Evolutionary conservation across 768 basidiomycete genomes (phyloP).

Genomic region (Boletus sp.): DNA sequence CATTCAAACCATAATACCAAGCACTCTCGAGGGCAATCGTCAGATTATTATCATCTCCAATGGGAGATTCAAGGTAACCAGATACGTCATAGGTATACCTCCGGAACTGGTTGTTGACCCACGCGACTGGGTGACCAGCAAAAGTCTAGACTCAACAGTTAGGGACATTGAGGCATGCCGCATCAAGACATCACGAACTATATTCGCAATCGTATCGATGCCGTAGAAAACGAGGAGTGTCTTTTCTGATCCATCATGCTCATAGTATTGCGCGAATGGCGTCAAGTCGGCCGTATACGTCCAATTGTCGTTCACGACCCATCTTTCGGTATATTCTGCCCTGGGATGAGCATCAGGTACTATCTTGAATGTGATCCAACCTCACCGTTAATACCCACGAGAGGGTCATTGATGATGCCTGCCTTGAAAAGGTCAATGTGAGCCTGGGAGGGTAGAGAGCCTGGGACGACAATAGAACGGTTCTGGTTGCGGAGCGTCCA

Average conservation of each 20-base stretch:
- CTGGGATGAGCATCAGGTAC: background rate
- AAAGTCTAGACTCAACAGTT: constrained; percentile 39
- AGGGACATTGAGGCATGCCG: background rate
- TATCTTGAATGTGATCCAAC: background rate
- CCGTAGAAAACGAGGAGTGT: constrained; percentile 54
- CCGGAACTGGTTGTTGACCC: constrained; percentile 58
- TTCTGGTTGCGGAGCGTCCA: constrained; percentile 58
- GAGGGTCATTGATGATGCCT: constrained; percentile 52
- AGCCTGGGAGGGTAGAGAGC: constrained; percentile 49
- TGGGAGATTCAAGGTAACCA: constrained; percentile 35
- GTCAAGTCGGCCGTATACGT: constrained; percentile 54
- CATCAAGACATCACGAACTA: constrained; percentile 34
- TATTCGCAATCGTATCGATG: constrained; percentile 56
- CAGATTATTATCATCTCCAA: constrained; percentile 39
- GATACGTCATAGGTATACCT: constrained; percentile 56
- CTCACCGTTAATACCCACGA: constrained; percentile 53
- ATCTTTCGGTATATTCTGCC: constrained; percentile 53
- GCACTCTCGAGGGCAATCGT: constrained; percentile 55
- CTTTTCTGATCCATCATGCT: constrained; percentile 23
- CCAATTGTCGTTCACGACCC: constrained; percentile 58
- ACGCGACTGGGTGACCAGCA: constrained; percentile 49
- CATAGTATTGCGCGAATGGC: constrained; percentile 36
- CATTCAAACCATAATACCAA: constrained; percentile 52
- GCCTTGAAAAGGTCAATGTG: constrained; percentile 53
- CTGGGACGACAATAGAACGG: constrained; percentile 51